phyloP scores from a whole-genome alignment of 2,329 filamentous ascomycete genomes.

The Coleophoma cylindrospora region DNA sequence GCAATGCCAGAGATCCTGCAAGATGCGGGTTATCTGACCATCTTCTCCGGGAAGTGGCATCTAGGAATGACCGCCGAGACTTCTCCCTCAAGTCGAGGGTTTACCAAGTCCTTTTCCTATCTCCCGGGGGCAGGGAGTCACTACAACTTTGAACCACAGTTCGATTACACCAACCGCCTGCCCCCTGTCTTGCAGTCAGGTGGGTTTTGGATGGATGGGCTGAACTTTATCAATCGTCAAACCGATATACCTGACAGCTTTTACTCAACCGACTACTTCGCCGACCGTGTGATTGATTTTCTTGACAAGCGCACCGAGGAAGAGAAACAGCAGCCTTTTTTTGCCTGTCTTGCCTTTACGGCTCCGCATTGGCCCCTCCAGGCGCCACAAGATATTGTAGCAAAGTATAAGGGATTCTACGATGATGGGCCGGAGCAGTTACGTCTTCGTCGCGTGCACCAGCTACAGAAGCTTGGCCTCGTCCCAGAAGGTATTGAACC shows the following conservation, averaged over 20 bases:
- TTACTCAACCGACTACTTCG: slow-evolving; percentile 1
- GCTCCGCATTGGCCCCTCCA: slow-evolving; percentile 50
- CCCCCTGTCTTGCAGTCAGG: slow-evolving; percentile 31
- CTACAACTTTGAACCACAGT: slow-evolving; percentile 27
- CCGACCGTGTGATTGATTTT: slow-evolving; percentile 1
- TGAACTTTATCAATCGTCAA: slow-evolving; percentile 29
- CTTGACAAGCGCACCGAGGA: slow-evolving; percentile 6
- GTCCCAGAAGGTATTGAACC: neutral
- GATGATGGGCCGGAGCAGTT: slow-evolving; percentile 49
- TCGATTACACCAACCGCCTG: slow-evolving; percentile 4
- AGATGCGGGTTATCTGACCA: slow-evolving; percentile 44
- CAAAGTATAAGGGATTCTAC: slow-evolving; percentile 45
- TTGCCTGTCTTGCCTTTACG: slow-evolving; percentile 44
- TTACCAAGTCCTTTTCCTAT: slow-evolving; percentile 44
- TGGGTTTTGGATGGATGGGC: slow-evolving; percentile 38
- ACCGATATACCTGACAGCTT: slow-evolving; percentile 6
- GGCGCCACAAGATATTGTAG: slow-evolving; percentile 27
- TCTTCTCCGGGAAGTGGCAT: slow-evolving; percentile 52
- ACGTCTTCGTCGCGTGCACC: slow-evolving; percentile 47
- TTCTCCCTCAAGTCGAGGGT: slow-evolving; percentile 44
- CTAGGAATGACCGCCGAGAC: slow-evolving; percentile 44
- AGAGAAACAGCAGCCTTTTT: slow-evolving; percentile 32
- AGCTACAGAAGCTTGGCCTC: slow-evolving; percentile 33
- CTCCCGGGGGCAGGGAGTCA: slow-evolving; percentile 44
- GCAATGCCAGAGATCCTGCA: slow-evolving; percentile 44